Evolutionary conservation across 495 filamentous ascomycete genomes (phyloP), one percentile per base, ranked within the genome.

Genomic region (Hyaloscypha finlandica): DNA sequence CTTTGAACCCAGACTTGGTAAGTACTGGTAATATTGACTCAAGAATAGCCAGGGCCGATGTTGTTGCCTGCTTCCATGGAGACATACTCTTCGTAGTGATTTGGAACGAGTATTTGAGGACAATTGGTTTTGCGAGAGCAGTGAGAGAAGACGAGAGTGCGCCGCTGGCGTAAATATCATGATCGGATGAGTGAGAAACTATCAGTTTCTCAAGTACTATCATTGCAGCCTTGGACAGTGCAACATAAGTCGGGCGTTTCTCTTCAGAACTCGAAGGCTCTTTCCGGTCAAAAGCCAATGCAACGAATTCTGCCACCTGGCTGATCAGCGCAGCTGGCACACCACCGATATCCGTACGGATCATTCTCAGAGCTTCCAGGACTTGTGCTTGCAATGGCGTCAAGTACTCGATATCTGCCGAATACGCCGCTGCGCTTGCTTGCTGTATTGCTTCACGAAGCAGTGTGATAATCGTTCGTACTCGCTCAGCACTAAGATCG

Each of bases 11-110:
- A 33, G 86, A 80, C 35, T 77, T 75, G 37, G 84, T 79, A 6
- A 92, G 78, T n/a, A 86, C 84, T 4, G 87, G 84, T 5, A 96
- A 81, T 0, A 87, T 85, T 3, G 85, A 78, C 66, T 88, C 79
- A 2, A 97, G 75, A n/a, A 97, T 85, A 6, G 85, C 80, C 4
- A 97, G 73, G 2, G 86, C 81, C 0, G 86, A 84, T 3, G 82
- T 85, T 14, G 91, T 95, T 2, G 94, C 91, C 61, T 88, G 88
- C 48, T 85, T 86, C 95, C 95, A 98, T 1, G 92, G 82, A 52
- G 85, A 81, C 0, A 84, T 81, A n/a, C 88, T 81, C 56, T 82
- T 83, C 1, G 80, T 82, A 16, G 79, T 76, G 54, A 83, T 82
- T 4, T 77, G 77, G 67, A 89, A 88, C 58, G 83, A 81, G 74